phyloP scores from a whole-genome alignment of 2,329 filamentous ascomycete species.

The Sporothrix pseudoabietina region DNA sequence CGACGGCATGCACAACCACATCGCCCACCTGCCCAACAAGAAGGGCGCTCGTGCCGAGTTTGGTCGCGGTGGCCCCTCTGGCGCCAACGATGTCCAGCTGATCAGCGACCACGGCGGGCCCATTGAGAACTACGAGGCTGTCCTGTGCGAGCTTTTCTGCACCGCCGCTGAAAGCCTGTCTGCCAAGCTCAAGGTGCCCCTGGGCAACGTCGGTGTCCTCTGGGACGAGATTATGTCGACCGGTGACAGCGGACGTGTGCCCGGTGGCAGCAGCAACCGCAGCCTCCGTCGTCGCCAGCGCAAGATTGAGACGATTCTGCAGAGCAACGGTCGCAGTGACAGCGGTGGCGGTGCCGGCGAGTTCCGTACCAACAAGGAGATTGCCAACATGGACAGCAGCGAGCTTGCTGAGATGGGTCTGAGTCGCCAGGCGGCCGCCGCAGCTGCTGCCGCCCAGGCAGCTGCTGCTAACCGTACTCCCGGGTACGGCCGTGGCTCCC shows the following conservation, averaged over 20 bases:
- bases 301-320: neutral
- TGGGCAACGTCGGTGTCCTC: constrained; percentile 67
- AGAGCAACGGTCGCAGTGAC: constrained; percentile 34
- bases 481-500: constrained; percentile 68
- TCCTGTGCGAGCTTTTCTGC: constrained; percentile 84
- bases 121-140: constrained; percentile 69
- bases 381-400: constrained; percentile 34
- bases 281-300: neutral
- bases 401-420: constrained; percentile 49
- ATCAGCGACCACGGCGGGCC: constrained; percentile 58
- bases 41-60: neutral
- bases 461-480: neutral
- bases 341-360: constrained; percentile 34
- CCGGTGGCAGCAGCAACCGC: neutral
- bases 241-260: constrained; percentile 41
- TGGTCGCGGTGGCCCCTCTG: constrained; percentile 21
- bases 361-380: constrained; percentile 23
- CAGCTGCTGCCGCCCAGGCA: neutral
- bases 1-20: constrained; percentile 70
- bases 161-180: constrained; percentile 76
- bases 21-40: constrained; percentile 54
- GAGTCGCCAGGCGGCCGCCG: neutral
- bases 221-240: constrained; percentile 77
- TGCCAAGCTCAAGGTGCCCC: constrained; percentile 61
- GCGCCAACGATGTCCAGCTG: constrained; percentile 46